Percentiles rank a stretch among this genome's conserved stretches.
These are phyloP conservation scores for Calvatia gigantea DNA, from an alignment of 768 basidiomycete genomes.

Conservation along the genomic window DNA sequence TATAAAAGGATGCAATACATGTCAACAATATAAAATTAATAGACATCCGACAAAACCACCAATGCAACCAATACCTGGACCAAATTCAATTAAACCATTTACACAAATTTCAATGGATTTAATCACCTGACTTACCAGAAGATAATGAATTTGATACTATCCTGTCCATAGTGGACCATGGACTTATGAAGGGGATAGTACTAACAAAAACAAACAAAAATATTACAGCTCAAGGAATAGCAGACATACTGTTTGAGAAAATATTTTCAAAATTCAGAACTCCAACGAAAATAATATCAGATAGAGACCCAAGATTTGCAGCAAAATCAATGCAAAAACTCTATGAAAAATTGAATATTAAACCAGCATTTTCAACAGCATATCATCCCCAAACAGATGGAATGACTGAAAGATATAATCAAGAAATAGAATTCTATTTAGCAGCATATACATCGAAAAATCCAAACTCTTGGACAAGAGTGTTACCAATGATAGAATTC, in stretches of 20 bases:
- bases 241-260: neutral
- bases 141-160: constrained; percentile 18
- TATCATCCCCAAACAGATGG: constrained; percentile 31
- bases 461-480: constrained; percentile 14
- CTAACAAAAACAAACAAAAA: constrained; percentile 18
- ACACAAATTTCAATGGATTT: constrained; percentile 17
- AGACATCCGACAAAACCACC: constrained; percentile 4
- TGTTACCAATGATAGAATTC: constrained; percentile 16
- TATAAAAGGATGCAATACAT: constrained; percentile 17
- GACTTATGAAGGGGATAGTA: constrained; percentile 25
- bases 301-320: constrained; percentile 21
- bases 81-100: neutral
- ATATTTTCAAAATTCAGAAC: constrained; percentile 8
- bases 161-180: constrained; percentile 23
- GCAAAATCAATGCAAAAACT: constrained; percentile 20
- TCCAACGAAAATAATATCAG: constrained; percentile 14
- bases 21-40: constrained; percentile 19
- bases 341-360: constrained; percentile 15
- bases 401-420: constrained; percentile 19
- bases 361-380: constrained; percentile 25
- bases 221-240: constrained; percentile 5
- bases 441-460: constrained; percentile 14
- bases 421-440: constrained; percentile 20
- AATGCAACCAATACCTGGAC: neutral
- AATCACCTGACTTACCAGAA: constrained; percentile 17